Base-by-base conservation (phyloP, 1,284 basidiomycete species). In the Ceratobasidium sp. region DNA sequence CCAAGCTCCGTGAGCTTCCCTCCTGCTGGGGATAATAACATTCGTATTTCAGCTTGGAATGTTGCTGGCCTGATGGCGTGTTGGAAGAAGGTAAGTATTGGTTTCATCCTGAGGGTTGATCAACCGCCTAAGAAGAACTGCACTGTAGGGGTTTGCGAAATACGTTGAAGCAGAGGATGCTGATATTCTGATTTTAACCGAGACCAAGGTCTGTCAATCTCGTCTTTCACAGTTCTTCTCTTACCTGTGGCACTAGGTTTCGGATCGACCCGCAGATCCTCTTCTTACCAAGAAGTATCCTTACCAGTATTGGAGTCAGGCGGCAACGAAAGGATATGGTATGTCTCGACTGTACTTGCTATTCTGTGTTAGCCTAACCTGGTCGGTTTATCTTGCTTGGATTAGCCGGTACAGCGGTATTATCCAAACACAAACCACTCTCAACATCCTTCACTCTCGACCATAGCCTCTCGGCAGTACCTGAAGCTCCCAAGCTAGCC, bases 101-200 rank as follows among this genome's bases (percentile, higher is more conserved):
- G 74, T 54, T 49, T 14, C 32, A 46, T 50, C 50, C 23, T 14
- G n/a, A 35, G 74, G 54, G 35, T 57, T 21, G 18, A 61, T 41
- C 46, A 16, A 14, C 26, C 32, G 28, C 32, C 54, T 57, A 35
- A 57, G 16, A 1, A 32, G 13, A 49, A 13, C 14, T 21, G 3
- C 26, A 8, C 18, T 26, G 50, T 76, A 94, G 91, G 93, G 93
- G 0, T 93, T 95, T 82, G 89, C 87, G 77, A 80, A 83, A 76
- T 95, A 95, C 78, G 83, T 94, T 30, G 89, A 92, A 77, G 92
- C 93, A 1, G 93, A 95, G 78, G 88, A 94, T 78, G 87, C 93
- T 0, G 93, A 95, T 79, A 84, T 95, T 26, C 82, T 95, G 38
- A 86, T 95, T 13, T 81, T 95, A 59, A 93, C 91, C 0, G 93